A percentile compares a stretch with the other conserved stretches of the same genome.
Conservation (phyloP, 1,284 basidiomycete species). For the Papiliotrema laurentii region DNA sequence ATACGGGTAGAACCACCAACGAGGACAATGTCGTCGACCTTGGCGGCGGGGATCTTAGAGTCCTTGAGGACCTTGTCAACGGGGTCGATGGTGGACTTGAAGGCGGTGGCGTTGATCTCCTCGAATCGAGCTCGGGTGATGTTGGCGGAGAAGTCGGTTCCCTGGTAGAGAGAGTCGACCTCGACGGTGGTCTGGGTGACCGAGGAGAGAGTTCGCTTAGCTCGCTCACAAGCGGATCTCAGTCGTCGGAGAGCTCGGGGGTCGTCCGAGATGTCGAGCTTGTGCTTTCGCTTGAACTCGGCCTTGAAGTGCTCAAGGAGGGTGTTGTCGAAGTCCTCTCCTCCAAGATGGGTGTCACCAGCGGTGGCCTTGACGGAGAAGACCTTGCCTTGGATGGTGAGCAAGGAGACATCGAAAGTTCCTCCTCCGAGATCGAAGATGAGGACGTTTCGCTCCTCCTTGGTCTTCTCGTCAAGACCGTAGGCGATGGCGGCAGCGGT, state of each 20-base stretch:
- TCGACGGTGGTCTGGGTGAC: conserved; percentile 98
- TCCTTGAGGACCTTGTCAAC: conserved; percentile 99
- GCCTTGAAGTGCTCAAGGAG: conserved; percentile 78
- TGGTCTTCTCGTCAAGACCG: conserved; percentile 67
- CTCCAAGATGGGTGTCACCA: conserved; percentile 97
- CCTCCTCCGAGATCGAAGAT: conserved; percentile 99
- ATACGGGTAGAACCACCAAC: conserved; percentile 99
- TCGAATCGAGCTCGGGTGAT: conserved; percentile 99
- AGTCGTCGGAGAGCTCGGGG: conserved; percentile 92
- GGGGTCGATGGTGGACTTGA: conserved; percentile 96
- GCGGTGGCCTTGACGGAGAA: conserved; percentile 72
- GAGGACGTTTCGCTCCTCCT: conserved; percentile 94
- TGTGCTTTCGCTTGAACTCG: conserved; percentile 67
- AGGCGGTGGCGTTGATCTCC: conserved; percentile 90
- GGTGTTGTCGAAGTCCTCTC: conserved; percentile 98
- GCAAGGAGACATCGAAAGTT: conserved; percentile 64
- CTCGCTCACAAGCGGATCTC: conserved; percentile 96
- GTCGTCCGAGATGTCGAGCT: conserved; percentile 91
- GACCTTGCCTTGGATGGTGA: conserved; percentile 60
- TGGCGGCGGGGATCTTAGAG: conserved; percentile 92
- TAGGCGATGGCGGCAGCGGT: conserved; percentile 55
- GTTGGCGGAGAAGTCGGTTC: conserved; percentile 82
- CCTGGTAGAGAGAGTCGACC: conserved; percentile 97
- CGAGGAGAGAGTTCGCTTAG: conserved; percentile 96
- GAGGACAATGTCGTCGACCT: conserved; percentile 98